Evolutionary conservation across 768 basidiomycete species (phyloP).

Genomic region (Infundibulicybe gibba): DNA sequence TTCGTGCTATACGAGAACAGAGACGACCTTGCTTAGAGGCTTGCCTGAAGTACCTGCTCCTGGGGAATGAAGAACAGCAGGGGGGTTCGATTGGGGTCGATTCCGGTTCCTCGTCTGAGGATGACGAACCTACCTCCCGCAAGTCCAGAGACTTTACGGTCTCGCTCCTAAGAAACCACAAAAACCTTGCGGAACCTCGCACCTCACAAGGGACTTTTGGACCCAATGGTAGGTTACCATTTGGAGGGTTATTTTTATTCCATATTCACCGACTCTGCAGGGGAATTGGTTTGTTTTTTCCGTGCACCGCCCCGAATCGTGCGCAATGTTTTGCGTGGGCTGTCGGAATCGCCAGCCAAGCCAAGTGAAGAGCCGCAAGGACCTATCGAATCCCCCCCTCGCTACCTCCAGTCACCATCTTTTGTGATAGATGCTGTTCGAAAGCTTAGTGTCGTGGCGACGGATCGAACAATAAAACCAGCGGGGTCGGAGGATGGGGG

Average conservation of each 20-base stretch:
- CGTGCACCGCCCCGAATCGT: slow-evolving; percentile 71
- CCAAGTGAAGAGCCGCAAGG: slow-evolving; percentile 17
- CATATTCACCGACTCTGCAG: slow-evolving; percentile 32
- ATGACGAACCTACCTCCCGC: slow-evolving; percentile 41
- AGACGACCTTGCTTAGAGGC: slow-evolving; percentile 83
- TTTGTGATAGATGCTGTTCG: slow-evolving; percentile 73
- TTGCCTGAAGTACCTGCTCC: slow-evolving; percentile 79
- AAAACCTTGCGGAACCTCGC: slow-evolving; percentile 80
- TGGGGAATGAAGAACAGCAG: slow-evolving; percentile 56
- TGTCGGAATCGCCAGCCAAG: slow-evolving; percentile 41
- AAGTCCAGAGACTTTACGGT: slow-evolving; percentile 49
- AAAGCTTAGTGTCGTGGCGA: slow-evolving; percentile 58
- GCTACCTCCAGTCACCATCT: slow-evolving; percentile 59
- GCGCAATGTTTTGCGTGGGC: slow-evolving; percentile 47
- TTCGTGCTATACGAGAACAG: slow-evolving; percentile 66
- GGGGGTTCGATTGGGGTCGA: slow-evolving; percentile 36
- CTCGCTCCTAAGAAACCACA: slow-evolving; percentile 56
- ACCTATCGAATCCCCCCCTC: slow-evolving; percentile 13
- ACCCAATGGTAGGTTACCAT: slow-evolving; percentile 64
- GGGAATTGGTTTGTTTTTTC: slow-evolving; percentile 86
- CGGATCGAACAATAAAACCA: slow-evolving; percentile 42
- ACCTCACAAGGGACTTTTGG: slow-evolving; percentile 89
- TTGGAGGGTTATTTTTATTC: background rate
- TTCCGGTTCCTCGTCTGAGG: slow-evolving; percentile 54
- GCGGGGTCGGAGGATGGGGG: slow-evolving; percentile 47